phyloP scores from a whole-genome alignment of 2,329 filamentous ascomycete genomes.

The Colletotrichum paranaense region DNA sequence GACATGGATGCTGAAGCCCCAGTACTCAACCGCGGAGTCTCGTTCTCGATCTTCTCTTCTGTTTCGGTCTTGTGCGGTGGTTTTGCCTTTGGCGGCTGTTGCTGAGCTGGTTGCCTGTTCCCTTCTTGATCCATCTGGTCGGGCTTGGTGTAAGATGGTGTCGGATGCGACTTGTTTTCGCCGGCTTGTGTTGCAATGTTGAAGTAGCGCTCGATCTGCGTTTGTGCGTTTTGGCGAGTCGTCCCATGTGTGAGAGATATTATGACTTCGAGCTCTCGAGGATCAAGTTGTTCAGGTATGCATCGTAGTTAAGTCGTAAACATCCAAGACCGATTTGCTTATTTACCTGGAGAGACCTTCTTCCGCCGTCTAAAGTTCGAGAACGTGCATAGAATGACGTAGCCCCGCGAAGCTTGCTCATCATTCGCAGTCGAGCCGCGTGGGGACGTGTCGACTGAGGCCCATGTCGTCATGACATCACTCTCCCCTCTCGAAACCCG shows the following conservation, averaged over 20 bases:
- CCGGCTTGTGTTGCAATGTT: neutral
- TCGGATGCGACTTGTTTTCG: neutral
- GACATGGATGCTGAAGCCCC: neutral
- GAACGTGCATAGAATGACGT: constrained; percentile 18
- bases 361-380: constrained; percentile 1
- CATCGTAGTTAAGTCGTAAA: neutral
- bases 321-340: neutral
- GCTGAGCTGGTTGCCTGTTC: neutral
- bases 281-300: neutral
- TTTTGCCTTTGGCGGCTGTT: neutral
- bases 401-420: neutral
- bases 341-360: neutral
- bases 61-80: neutral
- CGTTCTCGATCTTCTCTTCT: constrained; percentile 1
- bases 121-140: neutral
- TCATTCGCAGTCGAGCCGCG: neutral
- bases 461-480: constrained; percentile 31
- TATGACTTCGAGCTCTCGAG: neutral
- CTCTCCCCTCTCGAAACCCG: neutral
- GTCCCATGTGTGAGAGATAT: neutral
- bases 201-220: neutral
- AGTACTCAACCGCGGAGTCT: neutral
- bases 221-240: neutral
- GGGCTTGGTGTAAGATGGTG: neutral
- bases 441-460: neutral